These are phyloP conservation scores for Podospora sp. DNA, from an alignment of 495 filamentous ascomycete species.

Conservation along the genomic window DNA sequence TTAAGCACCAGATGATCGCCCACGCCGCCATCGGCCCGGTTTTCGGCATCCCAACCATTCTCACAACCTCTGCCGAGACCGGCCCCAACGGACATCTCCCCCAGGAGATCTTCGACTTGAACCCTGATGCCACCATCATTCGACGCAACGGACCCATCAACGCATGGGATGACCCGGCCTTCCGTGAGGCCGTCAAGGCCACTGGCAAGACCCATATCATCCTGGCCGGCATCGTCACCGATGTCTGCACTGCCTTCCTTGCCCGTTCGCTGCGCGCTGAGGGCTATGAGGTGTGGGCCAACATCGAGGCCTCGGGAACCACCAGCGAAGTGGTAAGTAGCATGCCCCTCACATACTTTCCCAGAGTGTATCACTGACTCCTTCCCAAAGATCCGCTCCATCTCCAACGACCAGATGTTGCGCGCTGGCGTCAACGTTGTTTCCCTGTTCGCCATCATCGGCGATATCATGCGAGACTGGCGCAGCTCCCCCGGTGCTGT, in stretches of 20 bases:
- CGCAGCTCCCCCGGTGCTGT: constrained; percentile 64
- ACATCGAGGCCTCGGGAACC: constrained; percentile 70
- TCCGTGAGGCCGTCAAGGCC: constrained; percentile 65
- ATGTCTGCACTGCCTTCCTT: constrained; percentile 77
- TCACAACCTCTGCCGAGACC: constrained; percentile 68
- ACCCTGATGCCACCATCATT: constrained; percentile 68
- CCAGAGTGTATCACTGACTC: not conserved
- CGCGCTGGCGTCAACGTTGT: constrained; percentile 66
- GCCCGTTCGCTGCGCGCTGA: constrained; percentile 70
- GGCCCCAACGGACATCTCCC: constrained; percentile 71
- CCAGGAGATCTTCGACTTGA: constrained; percentile 69
- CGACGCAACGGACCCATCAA: constrained; percentile 74
- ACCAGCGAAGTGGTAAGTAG: constrained; percentile 49
- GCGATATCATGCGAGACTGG: constrained; percentile 82
- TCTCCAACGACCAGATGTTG: constrained; percentile 68
- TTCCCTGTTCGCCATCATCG: constrained; percentile 66
- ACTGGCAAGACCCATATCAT: constrained; percentile 72
- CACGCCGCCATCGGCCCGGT: constrained; percentile 67
- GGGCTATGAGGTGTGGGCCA: constrained; percentile 78
- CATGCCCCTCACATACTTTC: not conserved
- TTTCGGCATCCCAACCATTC: constrained; percentile 69
- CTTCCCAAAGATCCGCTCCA: constrained; percentile 42
- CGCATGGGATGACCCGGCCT: constrained; percentile 77
- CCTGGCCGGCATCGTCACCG: constrained; percentile 72
- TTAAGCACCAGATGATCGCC: constrained; percentile 67